These are phyloP conservation scores for Psilocybe azurescens DNA, from an alignment of 768 basidiomycete genomes.

Conservation along the genomic window DNA sequence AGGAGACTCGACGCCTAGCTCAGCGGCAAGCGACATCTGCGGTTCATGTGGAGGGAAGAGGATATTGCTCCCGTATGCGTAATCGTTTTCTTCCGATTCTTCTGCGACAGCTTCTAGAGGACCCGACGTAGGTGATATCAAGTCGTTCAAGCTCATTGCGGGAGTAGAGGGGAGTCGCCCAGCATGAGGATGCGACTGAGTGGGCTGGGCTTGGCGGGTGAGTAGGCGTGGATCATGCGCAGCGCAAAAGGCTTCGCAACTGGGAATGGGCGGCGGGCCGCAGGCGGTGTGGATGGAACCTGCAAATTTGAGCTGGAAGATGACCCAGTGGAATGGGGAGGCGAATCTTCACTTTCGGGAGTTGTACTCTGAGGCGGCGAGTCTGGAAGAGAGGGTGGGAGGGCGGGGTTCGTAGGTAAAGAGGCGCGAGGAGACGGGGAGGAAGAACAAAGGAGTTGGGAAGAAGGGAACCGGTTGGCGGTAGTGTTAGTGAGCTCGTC, in stretches of 20 bases:
- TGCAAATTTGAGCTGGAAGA: slow-evolving; percentile 13
- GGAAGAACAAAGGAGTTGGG: slow-evolving; percentile 79
- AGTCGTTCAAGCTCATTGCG: slow-evolving; percentile 35
- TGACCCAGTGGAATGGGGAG: slow-evolving; percentile 10
- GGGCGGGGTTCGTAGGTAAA: slow-evolving; percentile 55
- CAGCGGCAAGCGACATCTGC: slow-evolving; percentile 46
- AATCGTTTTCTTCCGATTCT: slow-evolving; percentile 37
- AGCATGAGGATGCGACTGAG: slow-evolving; percentile 81
- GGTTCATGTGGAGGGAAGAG: slow-evolving; percentile 23
- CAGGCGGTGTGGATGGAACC: slow-evolving; percentile 37
- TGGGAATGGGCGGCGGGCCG: slow-evolving; percentile 59
- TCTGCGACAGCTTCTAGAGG: slow-evolving; percentile 38
- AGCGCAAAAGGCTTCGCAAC: slow-evolving; percentile 72
- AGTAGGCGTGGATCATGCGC: slow-evolving; percentile 82
- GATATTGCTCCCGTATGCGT: slow-evolving; percentile 23
- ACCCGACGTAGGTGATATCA: slow-evolving; percentile 25
- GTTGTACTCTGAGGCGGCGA: slow-evolving; percentile 25
- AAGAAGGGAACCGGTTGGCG: slow-evolving; percentile 50
- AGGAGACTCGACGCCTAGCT: slow-evolving; percentile 50
- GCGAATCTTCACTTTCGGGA: slow-evolving; percentile 10
- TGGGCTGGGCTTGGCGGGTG: slow-evolving; percentile 80
- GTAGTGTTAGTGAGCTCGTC: slow-evolving; percentile 42
- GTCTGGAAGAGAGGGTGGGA: slow-evolving; percentile 28
- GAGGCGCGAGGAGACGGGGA: slow-evolving; percentile 77
- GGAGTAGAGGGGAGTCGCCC: slow-evolving; percentile 59